phyloP scores from a whole-genome alignment of 495 filamentous ascomycete genomes.

The Penicillium silybi region DNA sequence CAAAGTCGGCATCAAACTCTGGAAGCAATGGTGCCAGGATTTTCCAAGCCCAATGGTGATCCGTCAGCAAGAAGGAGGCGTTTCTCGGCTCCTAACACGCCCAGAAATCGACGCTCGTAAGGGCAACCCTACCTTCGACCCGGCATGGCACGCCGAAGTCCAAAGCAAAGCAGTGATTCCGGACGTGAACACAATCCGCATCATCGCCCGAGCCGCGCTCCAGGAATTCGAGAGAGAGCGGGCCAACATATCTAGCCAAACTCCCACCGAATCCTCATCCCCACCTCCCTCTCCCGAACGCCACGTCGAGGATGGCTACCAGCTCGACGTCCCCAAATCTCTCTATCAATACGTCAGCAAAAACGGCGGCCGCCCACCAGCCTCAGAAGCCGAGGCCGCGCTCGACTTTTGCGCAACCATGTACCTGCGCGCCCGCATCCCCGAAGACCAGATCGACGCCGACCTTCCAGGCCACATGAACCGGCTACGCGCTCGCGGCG shows the following conservation, averaged over 20 bases:
- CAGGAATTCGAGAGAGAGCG: constrained; percentile 22
- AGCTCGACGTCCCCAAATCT: neutral
- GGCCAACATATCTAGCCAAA: neutral
- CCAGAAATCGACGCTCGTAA: constrained; percentile 15
- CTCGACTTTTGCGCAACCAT: constrained; percentile 37
- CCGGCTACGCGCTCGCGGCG: neutral
- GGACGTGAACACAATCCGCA: constrained; percentile 40
- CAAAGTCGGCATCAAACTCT: constrained; percentile 35
- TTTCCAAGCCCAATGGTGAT: constrained; percentile 12
- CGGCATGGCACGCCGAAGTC: constrained; percentile 21
- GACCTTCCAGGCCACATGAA: neutral
- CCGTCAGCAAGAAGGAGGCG: constrained; percentile 30
- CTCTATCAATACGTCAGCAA: neutral
- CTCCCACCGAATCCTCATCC: neutral
- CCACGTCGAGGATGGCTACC: neutral
- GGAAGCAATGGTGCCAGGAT: constrained; percentile 40
- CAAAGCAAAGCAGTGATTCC: constrained; percentile 30
- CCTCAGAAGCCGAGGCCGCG: constrained; percentile 14
- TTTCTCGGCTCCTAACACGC: constrained; percentile 22
- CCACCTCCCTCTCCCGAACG: constrained; percentile 1
- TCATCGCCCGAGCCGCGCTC: constrained; percentile 36
- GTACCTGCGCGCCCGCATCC: constrained; percentile 30
- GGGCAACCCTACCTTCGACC: constrained; percentile 30
- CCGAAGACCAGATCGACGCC: neutral
- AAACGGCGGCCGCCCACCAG: constrained; percentile 7